Conservation (phyloP, 148 eudicot genomes). For the Cornus controversa region DNA sequence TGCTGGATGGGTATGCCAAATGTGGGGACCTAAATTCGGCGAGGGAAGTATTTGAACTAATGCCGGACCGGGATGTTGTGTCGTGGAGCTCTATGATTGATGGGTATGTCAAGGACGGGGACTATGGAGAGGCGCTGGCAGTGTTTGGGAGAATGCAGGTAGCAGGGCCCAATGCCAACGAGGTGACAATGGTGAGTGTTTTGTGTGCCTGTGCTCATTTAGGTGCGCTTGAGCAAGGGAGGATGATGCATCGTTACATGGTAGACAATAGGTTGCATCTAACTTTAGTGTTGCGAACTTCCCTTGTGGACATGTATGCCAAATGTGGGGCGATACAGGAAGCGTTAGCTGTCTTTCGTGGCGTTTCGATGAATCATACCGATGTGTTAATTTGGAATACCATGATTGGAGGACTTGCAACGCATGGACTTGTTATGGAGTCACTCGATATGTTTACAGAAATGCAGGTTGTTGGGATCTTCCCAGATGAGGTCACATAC, state of each 20-base stretch:
- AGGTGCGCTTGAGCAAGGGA: constrained; percentile 82
- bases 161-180: constrained; percentile 60
- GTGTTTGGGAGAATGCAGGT: constrained; percentile 58
- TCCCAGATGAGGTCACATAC: constrained; percentile 74
- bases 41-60: constrained; percentile 50
- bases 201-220: constrained; percentile 86
- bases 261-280: constrained; percentile 47
- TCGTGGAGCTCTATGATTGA: constrained; percentile 91
- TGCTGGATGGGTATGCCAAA: constrained; percentile 75
- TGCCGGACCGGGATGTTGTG: constrained; percentile 72
- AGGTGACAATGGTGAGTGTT: constrained; percentile 93
- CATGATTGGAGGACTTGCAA: constrained; percentile 85
- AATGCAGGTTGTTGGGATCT: constrained; percentile 51
- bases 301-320: constrained; percentile 90
- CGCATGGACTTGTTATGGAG: constrained; percentile 60
- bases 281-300: constrained; percentile 60
- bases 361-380: constrained; percentile 36
- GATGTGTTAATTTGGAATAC: constrained; percentile 87
- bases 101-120: constrained; percentile 75
- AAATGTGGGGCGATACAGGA: constrained; percentile 83
- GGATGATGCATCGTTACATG: constrained; percentile 54
- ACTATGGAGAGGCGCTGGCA: constrained; percentile 57
- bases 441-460: constrained; percentile 55
- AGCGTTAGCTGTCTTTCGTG: constrained; percentile 62
- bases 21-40: constrained; percentile 62